Evolutionary conservation across 352 stramenopile species (phyloP).

Genomic region (Phytophthora chlamydospora): DNA sequence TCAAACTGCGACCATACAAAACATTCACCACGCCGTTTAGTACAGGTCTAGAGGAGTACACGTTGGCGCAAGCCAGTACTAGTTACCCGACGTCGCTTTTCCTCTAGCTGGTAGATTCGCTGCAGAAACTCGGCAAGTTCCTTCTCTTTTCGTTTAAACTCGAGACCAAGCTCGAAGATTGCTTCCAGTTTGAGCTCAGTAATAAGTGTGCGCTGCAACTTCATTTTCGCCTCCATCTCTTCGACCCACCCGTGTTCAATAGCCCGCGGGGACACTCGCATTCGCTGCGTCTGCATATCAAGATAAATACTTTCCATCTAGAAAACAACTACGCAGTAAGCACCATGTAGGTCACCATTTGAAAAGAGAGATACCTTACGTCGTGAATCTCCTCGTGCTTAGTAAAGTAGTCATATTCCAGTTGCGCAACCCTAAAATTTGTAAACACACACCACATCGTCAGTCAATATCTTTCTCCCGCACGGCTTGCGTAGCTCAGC

Average conservation of each 20-base stretch:
- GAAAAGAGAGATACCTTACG: conserved; percentile 35
- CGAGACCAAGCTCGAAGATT: conserved; percentile 61
- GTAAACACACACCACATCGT: neutral
- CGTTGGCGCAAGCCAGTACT: neutral
- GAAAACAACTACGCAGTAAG: neutral
- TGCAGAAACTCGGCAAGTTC: conserved; percentile 40
- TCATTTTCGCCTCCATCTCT: conserved; percentile 83
- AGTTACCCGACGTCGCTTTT: conserved; percentile 54
- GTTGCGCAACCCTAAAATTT: conserved; percentile 50
- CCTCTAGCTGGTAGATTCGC: conserved; percentile 47
- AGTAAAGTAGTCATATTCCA: conserved; percentile 71
- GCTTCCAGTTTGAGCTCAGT: conserved; percentile 62
- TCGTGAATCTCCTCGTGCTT: conserved; percentile 69
- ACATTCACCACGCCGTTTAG: neutral
- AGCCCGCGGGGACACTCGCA: conserved; percentile 73
- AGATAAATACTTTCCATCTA: conserved; percentile 84
- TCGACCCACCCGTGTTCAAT: conserved; percentile 86
- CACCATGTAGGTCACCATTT: neutral
- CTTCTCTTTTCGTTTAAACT: conserved; percentile 63
- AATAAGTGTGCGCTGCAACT: conserved; percentile 60
- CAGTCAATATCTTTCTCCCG: neutral
- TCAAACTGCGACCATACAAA: conserved; percentile 54
- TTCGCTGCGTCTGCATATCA: conserved; percentile 79
- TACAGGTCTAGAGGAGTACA: neutral
- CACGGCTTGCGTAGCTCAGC: neutral